Percentiles rank a stretch among this genome's conserved stretches.
Evolutionary conservation across 768 basidiomycete genomes (phyloP).

Genomic region (Chalciporus piperatus): DNA sequence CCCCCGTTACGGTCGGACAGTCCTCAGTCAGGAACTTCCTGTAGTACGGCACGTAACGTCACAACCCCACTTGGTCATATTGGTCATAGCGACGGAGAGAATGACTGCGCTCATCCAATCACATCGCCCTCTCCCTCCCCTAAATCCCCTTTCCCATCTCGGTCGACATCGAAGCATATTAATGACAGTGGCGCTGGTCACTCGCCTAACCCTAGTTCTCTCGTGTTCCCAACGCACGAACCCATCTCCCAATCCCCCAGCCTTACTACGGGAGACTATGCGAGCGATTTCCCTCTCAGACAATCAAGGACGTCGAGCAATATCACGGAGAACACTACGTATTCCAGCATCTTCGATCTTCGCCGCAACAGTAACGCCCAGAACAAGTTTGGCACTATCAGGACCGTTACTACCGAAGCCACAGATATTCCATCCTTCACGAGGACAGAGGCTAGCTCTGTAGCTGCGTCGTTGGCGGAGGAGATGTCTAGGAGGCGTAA

Average conservation of each 20-base stretch:
- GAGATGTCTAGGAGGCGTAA: conserved; percentile 38
- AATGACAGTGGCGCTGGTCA: conserved; percentile 7
- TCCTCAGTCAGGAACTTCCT: conserved; percentile 45
- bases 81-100: conserved; percentile 26
- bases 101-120: conserved; percentile 39
- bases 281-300: conserved; percentile 39
- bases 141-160: conserved; percentile 53
- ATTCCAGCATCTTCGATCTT: conserved; percentile 64
- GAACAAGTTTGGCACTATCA: conserved; percentile 73
- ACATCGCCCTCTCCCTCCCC: conserved; percentile 36
- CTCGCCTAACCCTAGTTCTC: conserved; percentile 18
- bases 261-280: conserved; percentile 32
- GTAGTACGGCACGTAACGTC: conserved; percentile 30
- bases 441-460: conserved; percentile 58
- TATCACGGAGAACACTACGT: conserved; percentile 51
- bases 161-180: conserved; percentile 21
- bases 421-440: conserved; percentile 70
- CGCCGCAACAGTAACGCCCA: conserved; percentile 40
- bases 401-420: conserved; percentile 79
- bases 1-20: conserved; percentile 56
- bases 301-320: conserved; percentile 64
- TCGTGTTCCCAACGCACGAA: conserved; percentile 33
- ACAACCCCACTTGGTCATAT: conserved; percentile 12
- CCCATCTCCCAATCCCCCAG: conserved; percentile 39
- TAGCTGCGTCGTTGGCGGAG: conserved; percentile 50